A percentile compares a stretch with the other conserved stretches of the same genome.
Evolutionary conservation across 768 basidiomycete genomes (phyloP).

Genomic region (Boletus reticuloceps): DNA sequence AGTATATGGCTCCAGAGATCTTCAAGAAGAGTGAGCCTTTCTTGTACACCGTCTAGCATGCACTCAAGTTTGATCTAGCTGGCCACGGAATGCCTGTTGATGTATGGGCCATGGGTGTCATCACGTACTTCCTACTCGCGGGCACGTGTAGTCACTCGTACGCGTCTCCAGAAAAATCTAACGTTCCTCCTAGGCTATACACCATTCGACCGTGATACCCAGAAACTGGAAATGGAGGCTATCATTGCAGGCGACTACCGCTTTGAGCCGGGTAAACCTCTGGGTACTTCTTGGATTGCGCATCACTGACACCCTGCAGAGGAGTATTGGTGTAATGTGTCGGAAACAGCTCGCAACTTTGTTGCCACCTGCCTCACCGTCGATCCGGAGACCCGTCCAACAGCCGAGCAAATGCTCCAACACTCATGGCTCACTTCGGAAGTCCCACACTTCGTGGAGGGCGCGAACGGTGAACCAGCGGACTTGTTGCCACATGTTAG

Average conservation of each 20-base stretch:
- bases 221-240: slow-evolving; percentile 90
- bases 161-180: not conserved
- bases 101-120: slow-evolving; percentile 97
- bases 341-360: slow-evolving; percentile 79
- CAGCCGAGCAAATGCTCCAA: slow-evolving; percentile 66
- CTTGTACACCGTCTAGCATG: not conserved
- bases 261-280: slow-evolving; percentile 63
- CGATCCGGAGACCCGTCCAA: slow-evolving; percentile 78
- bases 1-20: slow-evolving; percentile 97
- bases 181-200: slow-evolving; percentile 65
- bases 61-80: slow-evolving; percentile 38
- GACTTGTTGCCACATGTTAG: slow-evolving; percentile 88
- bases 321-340: slow-evolving; percentile 88
- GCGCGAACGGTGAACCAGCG: slow-evolving; percentile 53
- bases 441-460: slow-evolving; percentile 66
- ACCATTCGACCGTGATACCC: slow-evolving; percentile 91
- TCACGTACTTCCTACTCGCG: slow-evolving; percentile 93
- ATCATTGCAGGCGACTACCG: slow-evolving; percentile 92
- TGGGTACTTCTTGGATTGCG: not conserved
- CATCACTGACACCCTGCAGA: slow-evolving; percentile 30
- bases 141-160: slow-evolving; percentile 30
- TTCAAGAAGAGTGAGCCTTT: slow-evolving; percentile 75
- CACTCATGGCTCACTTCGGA: slow-evolving; percentile 69
- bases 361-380: slow-evolving; percentile 79
- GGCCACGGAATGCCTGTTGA: slow-evolving; percentile 96